A percentile compares a stretch with the other conserved stretches of the same genome.
Evolutionary conservation across 768 basidiomycete genomes (phyloP).

Genomic region (Podaxis rugospora): DNA sequence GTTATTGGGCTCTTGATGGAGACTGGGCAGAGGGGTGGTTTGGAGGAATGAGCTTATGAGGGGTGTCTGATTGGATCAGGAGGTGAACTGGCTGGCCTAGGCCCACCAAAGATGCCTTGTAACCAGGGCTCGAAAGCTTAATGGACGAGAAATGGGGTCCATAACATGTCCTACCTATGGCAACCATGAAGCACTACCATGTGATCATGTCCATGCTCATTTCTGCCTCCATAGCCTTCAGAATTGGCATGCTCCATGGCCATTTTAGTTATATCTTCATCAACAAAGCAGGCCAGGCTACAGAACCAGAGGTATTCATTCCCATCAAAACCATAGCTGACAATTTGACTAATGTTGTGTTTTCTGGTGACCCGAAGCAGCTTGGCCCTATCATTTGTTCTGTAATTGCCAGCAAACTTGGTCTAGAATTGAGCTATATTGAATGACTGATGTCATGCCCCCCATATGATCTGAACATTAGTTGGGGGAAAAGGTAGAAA

Average conservation of each 20-base stretch:
- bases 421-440: slow-evolving; percentile 55
- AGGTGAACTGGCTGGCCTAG: too few species aligned
- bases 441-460: slow-evolving; percentile 46
- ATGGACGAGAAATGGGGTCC: too few species aligned
- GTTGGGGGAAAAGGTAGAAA: slow-evolving; percentile 26
- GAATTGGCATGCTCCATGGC: slow-evolving; percentile 53
- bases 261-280: slow-evolving; percentile 68
- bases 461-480: slow-evolving; percentile 13
- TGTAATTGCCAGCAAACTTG: slow-evolving; percentile 47
- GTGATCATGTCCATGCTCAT: slow-evolving; percentile 66
- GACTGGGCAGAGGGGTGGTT: too few species aligned
- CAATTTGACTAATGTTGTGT: slow-evolving; percentile 47
- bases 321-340: slow-evolving; percentile 58
- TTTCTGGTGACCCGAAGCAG: slow-evolving; percentile 71
- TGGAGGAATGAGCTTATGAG: too few species aligned
- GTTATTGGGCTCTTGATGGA: too few species aligned
- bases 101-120: too few species aligned
- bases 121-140: too few species aligned
- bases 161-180: slow-evolving; percentile 29
- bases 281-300: slow-evolving; percentile 72
- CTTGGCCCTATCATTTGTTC: slow-evolving; percentile 68
- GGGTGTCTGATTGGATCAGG: too few species aligned
- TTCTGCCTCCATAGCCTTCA: slow-evolving; percentile 51
- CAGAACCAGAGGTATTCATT: slow-evolving; percentile 63
- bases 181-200: slow-evolving; percentile 35